Percentiles rank a stretch among this genome's conserved stretches.
Conservation (phyloP, 2,329 filamentous ascomycete species). For the Stylonectria norvegica region DNA sequence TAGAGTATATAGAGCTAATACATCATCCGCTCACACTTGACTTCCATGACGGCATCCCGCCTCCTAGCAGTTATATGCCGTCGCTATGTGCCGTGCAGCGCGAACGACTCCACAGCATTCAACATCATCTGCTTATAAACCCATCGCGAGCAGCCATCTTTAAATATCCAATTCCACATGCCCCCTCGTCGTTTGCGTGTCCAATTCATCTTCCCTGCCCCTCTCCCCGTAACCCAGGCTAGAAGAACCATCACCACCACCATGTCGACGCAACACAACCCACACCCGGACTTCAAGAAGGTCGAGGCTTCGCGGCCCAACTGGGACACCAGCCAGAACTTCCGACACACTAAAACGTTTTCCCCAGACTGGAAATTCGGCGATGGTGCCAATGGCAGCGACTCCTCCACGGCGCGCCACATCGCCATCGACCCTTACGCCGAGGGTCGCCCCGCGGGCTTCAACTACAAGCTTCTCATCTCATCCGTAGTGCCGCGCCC, state of each 20-base stretch:
- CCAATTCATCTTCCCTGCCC: constrained; percentile 5
- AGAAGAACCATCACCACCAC: constrained; percentile 8
- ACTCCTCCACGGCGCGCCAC: constrained; percentile 48
- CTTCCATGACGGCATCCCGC: too few relatives aligned
- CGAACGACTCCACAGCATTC: too few relatives aligned
- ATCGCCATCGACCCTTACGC: constrained; percentile 78
- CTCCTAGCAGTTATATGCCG: too few relatives aligned
- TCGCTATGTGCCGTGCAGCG: too few relatives aligned
- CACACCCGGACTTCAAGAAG: constrained; percentile 64
- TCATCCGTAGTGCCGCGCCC: constrained; percentile 78
- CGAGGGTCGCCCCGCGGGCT: constrained; percentile 59
- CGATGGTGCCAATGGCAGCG: constrained; percentile 56
- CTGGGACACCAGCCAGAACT: constrained; percentile 49
- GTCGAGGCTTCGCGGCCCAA: constrained; percentile 64
- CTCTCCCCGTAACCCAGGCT: constrained; percentile 1
- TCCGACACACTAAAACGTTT: constrained; percentile 61
- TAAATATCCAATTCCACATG: constrained; percentile 1
- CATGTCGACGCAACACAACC: constrained; percentile 53
- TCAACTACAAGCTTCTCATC: constrained; percentile 93
- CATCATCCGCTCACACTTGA: too few relatives aligned
- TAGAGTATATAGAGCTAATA: too few relatives aligned
- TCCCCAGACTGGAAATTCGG: constrained; percentile 64
- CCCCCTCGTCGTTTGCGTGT: constrained; percentile 1
- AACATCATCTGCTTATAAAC: too few relatives aligned
- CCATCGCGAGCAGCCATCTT: background rate